phyloP scores from a whole-genome alignment of 805 yeast species.

The Saturnispora zaruensis region DNA sequence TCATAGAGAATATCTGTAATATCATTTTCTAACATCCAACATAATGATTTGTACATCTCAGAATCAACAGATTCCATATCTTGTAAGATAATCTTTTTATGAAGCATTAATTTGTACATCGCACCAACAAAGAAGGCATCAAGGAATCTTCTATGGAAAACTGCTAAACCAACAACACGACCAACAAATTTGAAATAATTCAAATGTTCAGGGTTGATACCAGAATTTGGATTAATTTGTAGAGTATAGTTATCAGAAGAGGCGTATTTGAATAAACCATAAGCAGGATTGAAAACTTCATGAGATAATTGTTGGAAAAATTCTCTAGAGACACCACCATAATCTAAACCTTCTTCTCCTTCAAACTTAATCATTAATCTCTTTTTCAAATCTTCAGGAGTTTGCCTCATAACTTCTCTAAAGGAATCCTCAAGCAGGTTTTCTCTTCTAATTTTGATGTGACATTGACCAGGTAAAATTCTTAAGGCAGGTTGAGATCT shows the following conservation, averaged over 20 bases:
- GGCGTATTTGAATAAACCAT: slow-evolving; percentile 93
- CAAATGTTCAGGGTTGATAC: slow-evolving; percentile 95
- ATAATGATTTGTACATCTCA: slow-evolving; percentile 87
- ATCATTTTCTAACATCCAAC: slow-evolving; percentile 94
- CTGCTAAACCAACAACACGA: slow-evolving; percentile 95
- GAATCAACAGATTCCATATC: slow-evolving; percentile 99
- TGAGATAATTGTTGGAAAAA: slow-evolving; percentile 93
- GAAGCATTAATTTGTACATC: slow-evolving; percentile 93
- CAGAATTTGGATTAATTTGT: slow-evolving; percentile 96
- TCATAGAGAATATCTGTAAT: slow-evolving; percentile 80
- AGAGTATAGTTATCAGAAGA: slow-evolving; percentile 97
- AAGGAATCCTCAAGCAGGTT: slow-evolving; percentile 96
- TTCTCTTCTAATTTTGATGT: slow-evolving; percentile 93
- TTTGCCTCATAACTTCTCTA: slow-evolving; percentile 97
- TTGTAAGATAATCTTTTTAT: slow-evolving; percentile 86
- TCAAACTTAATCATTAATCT: slow-evolving; percentile 96
- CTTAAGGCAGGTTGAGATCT: slow-evolving; percentile 97
- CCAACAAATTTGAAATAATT: slow-evolving; percentile 98
- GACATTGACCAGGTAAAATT: slow-evolving; percentile 97
- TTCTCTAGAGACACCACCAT: slow-evolving; percentile 99
- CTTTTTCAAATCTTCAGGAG: slow-evolving; percentile 96
- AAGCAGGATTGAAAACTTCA: slow-evolving; percentile 98
- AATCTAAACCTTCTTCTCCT: slow-evolving; percentile 98
- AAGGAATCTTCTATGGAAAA: slow-evolving; percentile 93
- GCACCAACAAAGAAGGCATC: slow-evolving; percentile 99